Percentiles rank a stretch among this genome's conserved stretches.
Conservation (phyloP, 106 monocot genomes). For the Platanthera guangdongensis region DNA sequence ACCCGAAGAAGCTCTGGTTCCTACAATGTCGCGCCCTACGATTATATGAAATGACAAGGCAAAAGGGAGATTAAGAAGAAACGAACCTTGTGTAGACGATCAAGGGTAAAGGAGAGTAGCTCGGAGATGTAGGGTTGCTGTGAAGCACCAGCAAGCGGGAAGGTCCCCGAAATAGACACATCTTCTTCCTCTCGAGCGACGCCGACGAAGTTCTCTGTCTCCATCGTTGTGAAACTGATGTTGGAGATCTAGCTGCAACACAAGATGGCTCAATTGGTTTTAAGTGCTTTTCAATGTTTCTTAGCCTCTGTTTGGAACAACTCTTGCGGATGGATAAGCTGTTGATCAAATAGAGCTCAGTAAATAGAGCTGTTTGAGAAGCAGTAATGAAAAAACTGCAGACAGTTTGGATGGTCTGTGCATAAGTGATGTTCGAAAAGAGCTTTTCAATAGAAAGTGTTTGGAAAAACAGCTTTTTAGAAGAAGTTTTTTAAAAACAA, state of each 20-base stretch:
- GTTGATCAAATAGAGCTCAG: too few species aligned
- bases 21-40: conserved; percentile 21
- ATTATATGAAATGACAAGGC: not conserved
- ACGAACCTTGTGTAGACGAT: conserved; percentile 88
- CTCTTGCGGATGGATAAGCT: too few species aligned
- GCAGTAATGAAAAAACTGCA: too few species aligned
- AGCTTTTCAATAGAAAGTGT: too few species aligned
- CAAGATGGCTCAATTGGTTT: too few species aligned
- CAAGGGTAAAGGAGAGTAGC: conserved; percentile 97
- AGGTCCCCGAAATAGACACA: conserved; percentile 21
- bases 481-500: too few species aligned
- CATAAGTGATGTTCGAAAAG: too few species aligned
- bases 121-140: conserved; percentile 92
- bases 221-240: conserved; percentile 20
- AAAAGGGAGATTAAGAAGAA: not conserved
- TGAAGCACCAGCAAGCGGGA: conserved; percentile 56
- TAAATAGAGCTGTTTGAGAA: too few species aligned
- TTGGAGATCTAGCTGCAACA: not conserved
- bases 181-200: conserved; percentile 19
- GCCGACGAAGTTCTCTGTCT: conserved; percentile 6
- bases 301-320: too few species aligned
- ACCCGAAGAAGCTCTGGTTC: conserved; percentile 95
- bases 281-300: too few species aligned
- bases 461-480: too few species aligned
- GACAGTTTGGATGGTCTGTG: too few species aligned